Evolutionary conservation across 495 filamentous ascomycete genomes (phyloP).

Genomic region (Chaetomium fimeti): DNA sequence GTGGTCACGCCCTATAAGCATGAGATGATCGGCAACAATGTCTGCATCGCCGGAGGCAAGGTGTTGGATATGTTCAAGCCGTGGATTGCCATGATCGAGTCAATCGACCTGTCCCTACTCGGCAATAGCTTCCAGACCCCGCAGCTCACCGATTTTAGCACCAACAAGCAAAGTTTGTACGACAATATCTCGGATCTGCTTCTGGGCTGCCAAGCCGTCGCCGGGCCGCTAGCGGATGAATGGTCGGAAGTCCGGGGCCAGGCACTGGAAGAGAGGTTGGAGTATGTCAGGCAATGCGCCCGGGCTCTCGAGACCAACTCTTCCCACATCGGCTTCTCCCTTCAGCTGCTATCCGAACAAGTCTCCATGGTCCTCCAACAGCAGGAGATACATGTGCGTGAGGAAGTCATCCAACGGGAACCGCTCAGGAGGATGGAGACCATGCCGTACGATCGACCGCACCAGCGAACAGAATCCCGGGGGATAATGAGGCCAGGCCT

Average conservation of each 20-base stretch:
- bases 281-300: constrained; percentile 68
- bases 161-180: constrained; percentile 88
- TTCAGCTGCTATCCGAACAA: constrained; percentile 82
- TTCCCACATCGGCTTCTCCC: constrained; percentile 81
- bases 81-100: constrained; percentile 84
- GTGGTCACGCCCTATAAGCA: constrained; percentile 70
- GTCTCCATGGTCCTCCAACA: constrained; percentile 53
- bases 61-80: constrained; percentile 83
- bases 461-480: constrained; percentile 51
- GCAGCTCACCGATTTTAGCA: constrained; percentile 80
- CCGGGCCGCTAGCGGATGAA: constrained; percentile 87
- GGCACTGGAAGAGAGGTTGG: constrained; percentile 84
- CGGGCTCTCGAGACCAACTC: constrained; percentile 81
- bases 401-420: constrained; percentile 42
- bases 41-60: constrained; percentile 70
- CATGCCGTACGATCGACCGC: constrained; percentile 46
- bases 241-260: constrained; percentile 91
- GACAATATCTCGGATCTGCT: constrained; percentile 89
- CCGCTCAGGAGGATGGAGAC: constrained; percentile 46
- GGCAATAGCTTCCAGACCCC: constrained; percentile 76
- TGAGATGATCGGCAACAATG: constrained; percentile 66
- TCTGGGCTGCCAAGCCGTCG: constrained; percentile 79
- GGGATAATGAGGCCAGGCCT: constrained; percentile 41
- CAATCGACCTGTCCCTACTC: constrained; percentile 74
- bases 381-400: constrained; percentile 41